phyloP scores from a whole-genome alignment of 768 basidiomycete species.

The Neoboletus magnificus region DNA sequence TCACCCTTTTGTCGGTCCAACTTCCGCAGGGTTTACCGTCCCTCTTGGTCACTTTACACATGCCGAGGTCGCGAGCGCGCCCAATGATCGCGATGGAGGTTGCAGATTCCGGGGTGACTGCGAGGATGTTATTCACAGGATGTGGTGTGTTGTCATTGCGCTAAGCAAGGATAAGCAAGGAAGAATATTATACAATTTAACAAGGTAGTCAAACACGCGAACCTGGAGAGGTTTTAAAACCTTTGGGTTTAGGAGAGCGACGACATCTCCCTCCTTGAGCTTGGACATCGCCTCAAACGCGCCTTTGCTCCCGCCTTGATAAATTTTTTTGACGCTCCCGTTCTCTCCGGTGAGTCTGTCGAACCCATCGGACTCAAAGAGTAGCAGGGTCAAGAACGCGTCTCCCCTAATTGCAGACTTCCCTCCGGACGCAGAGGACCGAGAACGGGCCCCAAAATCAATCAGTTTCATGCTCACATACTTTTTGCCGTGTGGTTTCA shows the following conservation, averaged over 20 bases:
- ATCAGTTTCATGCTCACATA: constrained; percentile 85
- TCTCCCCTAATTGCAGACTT: constrained; percentile 71
- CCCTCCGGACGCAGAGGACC: constrained; percentile 52
- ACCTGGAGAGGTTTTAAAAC: constrained; percentile 87
- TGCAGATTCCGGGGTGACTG: constrained; percentile 80
- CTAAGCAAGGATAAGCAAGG: constrained; percentile 8
- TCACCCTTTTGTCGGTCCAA: constrained; percentile 89
- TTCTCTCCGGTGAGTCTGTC: constrained; percentile 54
- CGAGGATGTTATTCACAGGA: constrained; percentile 78
- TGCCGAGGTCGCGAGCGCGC: constrained; percentile 80
- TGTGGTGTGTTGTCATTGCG: constrained; percentile 54
- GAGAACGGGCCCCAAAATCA: constrained; percentile 69
- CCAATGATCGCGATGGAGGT: constrained; percentile 83
- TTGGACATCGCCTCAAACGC: constrained; percentile 89
- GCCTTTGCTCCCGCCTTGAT: constrained; percentile 87
- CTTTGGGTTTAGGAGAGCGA: constrained; percentile 85
- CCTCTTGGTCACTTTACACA: constrained; percentile 71
- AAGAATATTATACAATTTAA: background rate
- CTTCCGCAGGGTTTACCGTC: constrained; percentile 80
- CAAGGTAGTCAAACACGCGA: background rate
- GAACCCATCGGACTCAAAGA: constrained; percentile 84
- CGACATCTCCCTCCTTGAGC: constrained; percentile 82
- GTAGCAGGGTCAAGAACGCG: constrained; percentile 73
- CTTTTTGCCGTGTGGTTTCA: constrained; percentile 60
- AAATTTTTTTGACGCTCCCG: constrained; percentile 56